These are phyloP conservation scores for Aspergillus cejpii DNA, from an alignment of 2,329 filamentous ascomycete species.

Conservation along the genomic window DNA sequence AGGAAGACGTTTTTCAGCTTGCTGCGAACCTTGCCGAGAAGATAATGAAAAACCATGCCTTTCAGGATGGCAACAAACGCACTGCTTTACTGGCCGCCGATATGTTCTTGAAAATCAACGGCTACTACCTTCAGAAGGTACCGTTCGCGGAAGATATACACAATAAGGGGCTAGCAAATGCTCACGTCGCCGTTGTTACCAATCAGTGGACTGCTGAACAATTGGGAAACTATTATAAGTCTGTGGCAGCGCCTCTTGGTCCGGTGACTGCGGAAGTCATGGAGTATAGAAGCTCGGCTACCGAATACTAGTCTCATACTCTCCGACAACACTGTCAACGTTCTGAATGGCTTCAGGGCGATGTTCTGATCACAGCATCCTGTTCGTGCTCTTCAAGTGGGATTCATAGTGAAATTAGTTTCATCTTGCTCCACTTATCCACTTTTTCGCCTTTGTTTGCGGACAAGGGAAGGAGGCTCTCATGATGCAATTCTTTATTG, in stretches of 20 bases:
- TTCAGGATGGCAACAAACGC: slow-evolving; percentile 28
- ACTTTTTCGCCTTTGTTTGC: no score
- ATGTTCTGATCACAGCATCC: no score
- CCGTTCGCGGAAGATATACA: slow-evolving; percentile 5
- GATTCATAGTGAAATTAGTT: no score
- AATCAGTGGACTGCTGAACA: slow-evolving; percentile 11
- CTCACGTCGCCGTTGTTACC: slow-evolving; percentile 12
- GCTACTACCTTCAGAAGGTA: slow-evolving; percentile 19
- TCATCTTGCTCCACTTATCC: no score
- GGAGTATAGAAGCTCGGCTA: slow-evolving; percentile 8
- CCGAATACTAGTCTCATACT: no score
- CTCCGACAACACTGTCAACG: no score
- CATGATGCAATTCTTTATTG: no score
- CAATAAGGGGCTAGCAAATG: slow-evolving; percentile 9
- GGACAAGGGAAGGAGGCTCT: no score
- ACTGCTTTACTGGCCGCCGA: slow-evolving; percentile 27
- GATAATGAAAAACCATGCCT: slow-evolving; percentile 32
- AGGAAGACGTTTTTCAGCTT: no score
- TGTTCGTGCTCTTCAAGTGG: no score
- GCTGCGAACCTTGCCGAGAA: no score
- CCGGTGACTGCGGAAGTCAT: slow-evolving; percentile 5
- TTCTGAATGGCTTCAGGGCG: no score
- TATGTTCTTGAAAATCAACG: slow-evolving; percentile 28
- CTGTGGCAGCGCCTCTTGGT: background rate
- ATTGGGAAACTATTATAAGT: slow-evolving; percentile 10